Evolutionary conservation across 371 early-diverging fungal genomes (phyloP), one percentile per base, ranked within the genome.

Genomic region (Ecytonucleospora hepatopenaei): DNA sequence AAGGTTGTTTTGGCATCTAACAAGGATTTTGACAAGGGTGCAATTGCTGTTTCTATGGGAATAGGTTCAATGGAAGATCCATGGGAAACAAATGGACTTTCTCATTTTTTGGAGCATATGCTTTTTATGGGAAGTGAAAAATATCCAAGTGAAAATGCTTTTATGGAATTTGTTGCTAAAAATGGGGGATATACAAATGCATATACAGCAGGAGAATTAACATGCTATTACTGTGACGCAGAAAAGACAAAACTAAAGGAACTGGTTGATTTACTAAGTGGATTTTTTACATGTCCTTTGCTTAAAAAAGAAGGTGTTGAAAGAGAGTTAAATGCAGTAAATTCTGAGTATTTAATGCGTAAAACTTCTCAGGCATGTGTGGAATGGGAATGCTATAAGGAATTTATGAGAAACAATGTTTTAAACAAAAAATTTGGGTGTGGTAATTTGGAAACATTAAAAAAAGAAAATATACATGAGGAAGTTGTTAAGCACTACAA

Each of bases 81-180:
- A 23, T 31, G 81, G 53, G 83, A 84, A 56, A 79, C 86, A 40
- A 87, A 86, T 71, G 97, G 97, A 0, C 78, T 97, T 65, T 94
- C 95, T 15, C 97, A 97, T 80, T 97, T 94, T 75, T 88, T 89
- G 75, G 97, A 97, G 76, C 97, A 97, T 77, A 76, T 96, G 74
- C 81, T 91, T 46, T 91, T 92, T 77, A 87, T 92, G 90, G 84
- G 84, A 0, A 82, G 82, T 19, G 68, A 67, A 34, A 58, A 59
- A 46, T 71, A 69, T 65, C 71, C 70, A 57, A 71, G 55, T 55
- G 74, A 79, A 40, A 67, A 71, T 61, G 67, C 30, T 17, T 73
- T 73, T 32, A 67, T 79, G 48, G 80, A 86, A 76, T 94, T 86
- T 70, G 78, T 96, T 46, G 81, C 86, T 8, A 84, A 84, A 51